Percentiles rank a stretch among this genome's conserved stretches.
These are phyloP conservation scores for Collybiopsis luxurians DNA, from an alignment of 768 basidiomycete species.

Conservation along the genomic window DNA sequence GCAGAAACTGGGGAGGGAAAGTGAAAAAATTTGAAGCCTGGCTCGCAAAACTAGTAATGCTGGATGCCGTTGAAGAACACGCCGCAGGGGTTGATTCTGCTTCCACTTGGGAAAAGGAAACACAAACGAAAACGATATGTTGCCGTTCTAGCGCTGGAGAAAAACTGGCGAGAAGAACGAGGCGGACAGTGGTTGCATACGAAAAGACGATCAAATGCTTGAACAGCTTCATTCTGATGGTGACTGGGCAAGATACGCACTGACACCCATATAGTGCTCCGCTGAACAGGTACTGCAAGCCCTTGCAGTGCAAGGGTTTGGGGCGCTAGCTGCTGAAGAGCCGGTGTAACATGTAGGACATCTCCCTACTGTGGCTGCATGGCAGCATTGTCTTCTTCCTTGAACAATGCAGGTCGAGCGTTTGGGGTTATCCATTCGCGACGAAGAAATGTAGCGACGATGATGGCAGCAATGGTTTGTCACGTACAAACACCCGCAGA, in stretches of 20 bases:
- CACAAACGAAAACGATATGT: slow-evolving; percentile 18
- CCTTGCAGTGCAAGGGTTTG: slow-evolving; percentile 19
- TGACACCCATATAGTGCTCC: background rate
- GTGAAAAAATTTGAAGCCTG: slow-evolving; percentile 2
- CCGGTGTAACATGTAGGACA: slow-evolving; percentile 20
- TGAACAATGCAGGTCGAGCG: slow-evolving; percentile 81
- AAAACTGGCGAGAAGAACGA: slow-evolving; percentile 28
- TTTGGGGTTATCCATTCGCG: slow-evolving; percentile 97
- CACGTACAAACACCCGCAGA: slow-evolving; percentile 84
- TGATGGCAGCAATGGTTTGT: slow-evolving; percentile 88
- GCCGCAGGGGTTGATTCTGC: background rate
- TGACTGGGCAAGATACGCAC: slow-evolving; percentile 22
- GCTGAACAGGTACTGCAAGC: background rate
- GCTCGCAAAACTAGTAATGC: slow-evolving; percentile 7
- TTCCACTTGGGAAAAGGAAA: slow-evolving; percentile 27
- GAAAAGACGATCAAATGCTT: slow-evolving; percentile 22
- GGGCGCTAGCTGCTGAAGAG: slow-evolving; percentile 19
- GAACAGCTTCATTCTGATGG: slow-evolving; percentile 29
- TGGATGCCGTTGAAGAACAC: slow-evolving; percentile 14
- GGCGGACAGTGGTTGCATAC: slow-evolving; percentile 11
- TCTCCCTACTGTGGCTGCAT: slow-evolving; percentile 28
- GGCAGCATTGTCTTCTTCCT: slow-evolving; percentile 59
- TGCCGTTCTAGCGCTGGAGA: slow-evolving; percentile 3
- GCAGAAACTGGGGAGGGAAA: background rate
- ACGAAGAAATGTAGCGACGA: slow-evolving; percentile 86